Evolutionary conservation across 1,139 yeast species (phyloP).

Genomic region (Saccharomycopsis hybrid): DNA sequence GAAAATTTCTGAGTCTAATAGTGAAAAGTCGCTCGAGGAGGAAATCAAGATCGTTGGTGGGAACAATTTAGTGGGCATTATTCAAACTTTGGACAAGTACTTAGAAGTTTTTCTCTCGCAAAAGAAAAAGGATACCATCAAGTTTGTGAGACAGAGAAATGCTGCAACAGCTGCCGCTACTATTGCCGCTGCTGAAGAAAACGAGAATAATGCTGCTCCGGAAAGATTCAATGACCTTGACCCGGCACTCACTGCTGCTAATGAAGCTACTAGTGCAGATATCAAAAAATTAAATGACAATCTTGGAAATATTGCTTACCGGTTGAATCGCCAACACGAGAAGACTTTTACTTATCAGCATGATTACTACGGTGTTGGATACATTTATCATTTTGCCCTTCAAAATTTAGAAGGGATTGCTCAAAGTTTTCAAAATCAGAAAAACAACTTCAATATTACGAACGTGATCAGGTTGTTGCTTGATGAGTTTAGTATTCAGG

Average conservation of each 20-base stretch:
- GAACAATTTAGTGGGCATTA: slow-evolving; percentile 45
- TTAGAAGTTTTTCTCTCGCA: slow-evolving; percentile 51
- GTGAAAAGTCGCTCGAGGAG: slow-evolving; percentile 19
- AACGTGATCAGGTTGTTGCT: neutral
- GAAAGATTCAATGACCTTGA: too few relatives aligned
- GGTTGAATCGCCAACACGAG: neutral
- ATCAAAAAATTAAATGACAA: slow-evolving; percentile 2
- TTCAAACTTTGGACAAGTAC: slow-evolving; percentile 50
- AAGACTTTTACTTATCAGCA: slow-evolving; percentile 1
- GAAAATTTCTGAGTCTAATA: slow-evolving; percentile 17
- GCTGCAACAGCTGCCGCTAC: neutral
- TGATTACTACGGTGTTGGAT: neutral
- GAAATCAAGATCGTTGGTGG: slow-evolving; percentile 33
- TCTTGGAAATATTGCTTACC: neutral
- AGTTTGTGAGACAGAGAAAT: slow-evolving; percentile 35
- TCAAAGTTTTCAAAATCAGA: neutral
- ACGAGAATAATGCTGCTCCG: neutral
- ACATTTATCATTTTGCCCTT: neutral
- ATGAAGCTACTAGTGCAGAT: neutral
- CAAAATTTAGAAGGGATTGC: neutral
- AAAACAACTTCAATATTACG: slow-evolving; percentile 1
- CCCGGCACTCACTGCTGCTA: neutral
- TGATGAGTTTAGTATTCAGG: neutral
- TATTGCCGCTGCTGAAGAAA: neutral
- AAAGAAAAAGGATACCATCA: slow-evolving; percentile 52